These are phyloP conservation scores for Rhododendron ovatum DNA, from an alignment of 148 eudicot species.

Conservation along the genomic window DNA sequence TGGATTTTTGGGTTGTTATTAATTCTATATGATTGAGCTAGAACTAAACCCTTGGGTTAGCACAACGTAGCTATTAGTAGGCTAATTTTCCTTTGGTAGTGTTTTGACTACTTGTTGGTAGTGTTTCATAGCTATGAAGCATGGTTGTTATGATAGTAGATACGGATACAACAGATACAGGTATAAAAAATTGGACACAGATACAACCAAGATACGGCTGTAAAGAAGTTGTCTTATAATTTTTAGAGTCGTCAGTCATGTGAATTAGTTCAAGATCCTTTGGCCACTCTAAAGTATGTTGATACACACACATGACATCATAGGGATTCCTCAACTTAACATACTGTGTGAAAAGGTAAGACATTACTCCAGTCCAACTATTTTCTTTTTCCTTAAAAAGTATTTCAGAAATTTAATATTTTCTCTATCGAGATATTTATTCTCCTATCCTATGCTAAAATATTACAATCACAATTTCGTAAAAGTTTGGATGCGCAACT, in stretches of 20 bases:
- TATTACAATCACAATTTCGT: not conserved
- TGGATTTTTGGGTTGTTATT: too few relatives aligned
- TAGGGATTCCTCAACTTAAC: not conserved
- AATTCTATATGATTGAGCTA: not conserved
- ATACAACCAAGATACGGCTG: not conserved
- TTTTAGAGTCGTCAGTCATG: not conserved
- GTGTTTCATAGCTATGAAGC: not conserved
- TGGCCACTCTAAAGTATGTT: not conserved
- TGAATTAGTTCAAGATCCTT: not conserved
- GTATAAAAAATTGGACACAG: not conserved
- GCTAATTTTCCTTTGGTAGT: not conserved
- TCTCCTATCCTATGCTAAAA: not conserved
- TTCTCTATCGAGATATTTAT: not conserved
- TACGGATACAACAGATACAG: not conserved
- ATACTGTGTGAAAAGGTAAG: not conserved
- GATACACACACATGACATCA: not conserved
- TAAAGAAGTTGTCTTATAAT: not conserved
- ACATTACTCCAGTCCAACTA: not conserved
- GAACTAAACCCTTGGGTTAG: not conserved
- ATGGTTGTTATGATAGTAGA: not conserved
- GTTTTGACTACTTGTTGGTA: too few relatives aligned
- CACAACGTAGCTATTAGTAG: not conserved
- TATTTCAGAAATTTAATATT: not conserved
- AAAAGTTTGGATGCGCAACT: not conserved
- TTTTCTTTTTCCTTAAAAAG: not conserved